Conservation (phyloP, 2,329 filamentous ascomycete genomes). For the Leptographium flavum region DNA sequence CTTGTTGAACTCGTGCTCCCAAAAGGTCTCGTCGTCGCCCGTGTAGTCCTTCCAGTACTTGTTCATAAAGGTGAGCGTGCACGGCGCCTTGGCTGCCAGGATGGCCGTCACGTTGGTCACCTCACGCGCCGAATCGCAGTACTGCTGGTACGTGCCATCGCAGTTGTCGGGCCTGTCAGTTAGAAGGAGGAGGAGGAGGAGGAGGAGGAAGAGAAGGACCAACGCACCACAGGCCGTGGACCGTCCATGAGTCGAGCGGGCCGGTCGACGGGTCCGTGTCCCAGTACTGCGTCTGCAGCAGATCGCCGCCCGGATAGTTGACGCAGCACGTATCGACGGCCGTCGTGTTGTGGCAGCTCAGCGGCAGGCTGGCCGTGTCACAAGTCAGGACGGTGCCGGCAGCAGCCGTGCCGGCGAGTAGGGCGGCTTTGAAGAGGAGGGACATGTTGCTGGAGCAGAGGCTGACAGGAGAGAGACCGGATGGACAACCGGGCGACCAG, state of each 20-base stretch:
- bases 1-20: conserved; percentile 55
- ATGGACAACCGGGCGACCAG: no score
- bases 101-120: conserved; percentile 50
- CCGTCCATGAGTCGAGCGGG: conserved; percentile 40
- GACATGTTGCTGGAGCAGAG: no score
- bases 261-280: conserved; percentile 42
- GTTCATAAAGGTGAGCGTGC: conserved; percentile 52
- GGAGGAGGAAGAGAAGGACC: no score
- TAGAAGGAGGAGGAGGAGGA: no score
- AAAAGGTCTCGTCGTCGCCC: conserved; percentile 43
- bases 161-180: conserved; percentile 26
- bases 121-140: conserved; percentile 50
- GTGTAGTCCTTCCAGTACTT: conserved; percentile 48
- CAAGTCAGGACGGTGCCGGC: not conserved
- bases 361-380: not conserved
- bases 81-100: conserved; percentile 33
- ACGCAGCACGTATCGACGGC: conserved; percentile 4
- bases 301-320: conserved; percentile 5
- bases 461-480: no score
- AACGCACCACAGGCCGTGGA: conserved; percentile 47
- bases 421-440: not conserved
- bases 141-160: conserved; percentile 47
- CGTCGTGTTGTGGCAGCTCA: conserved; percentile 7
- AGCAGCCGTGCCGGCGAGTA: not conserved
- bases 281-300: conserved; percentile 44